phyloP scores from a whole-genome alignment of 169 alveolate species.

The Eimeria sp. region DNA sequence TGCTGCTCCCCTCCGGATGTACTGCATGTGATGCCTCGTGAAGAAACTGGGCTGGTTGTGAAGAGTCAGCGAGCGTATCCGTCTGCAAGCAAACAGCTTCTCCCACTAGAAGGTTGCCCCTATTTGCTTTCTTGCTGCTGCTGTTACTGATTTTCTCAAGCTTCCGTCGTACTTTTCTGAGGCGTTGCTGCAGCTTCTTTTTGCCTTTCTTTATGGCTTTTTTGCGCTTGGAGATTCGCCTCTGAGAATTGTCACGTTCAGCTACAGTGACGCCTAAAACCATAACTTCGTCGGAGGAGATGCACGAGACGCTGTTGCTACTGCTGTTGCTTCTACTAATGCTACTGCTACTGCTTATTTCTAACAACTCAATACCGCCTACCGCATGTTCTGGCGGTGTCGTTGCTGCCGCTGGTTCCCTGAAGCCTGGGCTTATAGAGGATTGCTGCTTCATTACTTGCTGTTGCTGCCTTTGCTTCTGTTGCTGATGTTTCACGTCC shows the following conservation, averaged over 20 bases:
- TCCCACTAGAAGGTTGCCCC: not conserved
- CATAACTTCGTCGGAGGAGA: slow-evolving; percentile 37
- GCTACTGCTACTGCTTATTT: slow-evolving; percentile 17
- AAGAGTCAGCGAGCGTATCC: not conserved
- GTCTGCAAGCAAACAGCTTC: not conserved
- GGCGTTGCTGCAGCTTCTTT: slow-evolving; percentile 58
- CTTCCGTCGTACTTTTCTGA: slow-evolving; percentile 26
- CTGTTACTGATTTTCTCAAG: slow-evolving; percentile 39
- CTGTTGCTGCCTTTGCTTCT: not conserved
- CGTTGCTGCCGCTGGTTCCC: not conserved
- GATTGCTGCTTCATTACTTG: not conserved
- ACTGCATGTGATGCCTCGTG: slow-evolving; percentile 27
- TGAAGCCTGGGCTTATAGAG: not conserved
- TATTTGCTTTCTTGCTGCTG: slow-evolving; percentile 8
- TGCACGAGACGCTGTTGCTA: slow-evolving; percentile 30
- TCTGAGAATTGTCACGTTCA: not conserved
- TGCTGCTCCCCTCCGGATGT: slow-evolving; percentile 24
- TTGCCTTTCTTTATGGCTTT: slow-evolving; percentile 1
- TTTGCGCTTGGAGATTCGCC: slow-evolving; percentile 41
- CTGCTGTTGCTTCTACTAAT: slow-evolving; percentile 30
- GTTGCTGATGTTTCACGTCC: slow-evolving; percentile 27
- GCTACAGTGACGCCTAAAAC: slow-evolving; percentile 31
- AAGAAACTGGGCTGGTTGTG: not conserved
- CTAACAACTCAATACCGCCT: not conserved
- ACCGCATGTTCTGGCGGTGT: not conserved